A percentile compares a stretch with the other conserved stretches of the same genome.
These are phyloP conservation scores for Tolypocladium ovalisporum DNA, from an alignment of 2,329 filamentous ascomycete species.

Conservation along the genomic window DNA sequence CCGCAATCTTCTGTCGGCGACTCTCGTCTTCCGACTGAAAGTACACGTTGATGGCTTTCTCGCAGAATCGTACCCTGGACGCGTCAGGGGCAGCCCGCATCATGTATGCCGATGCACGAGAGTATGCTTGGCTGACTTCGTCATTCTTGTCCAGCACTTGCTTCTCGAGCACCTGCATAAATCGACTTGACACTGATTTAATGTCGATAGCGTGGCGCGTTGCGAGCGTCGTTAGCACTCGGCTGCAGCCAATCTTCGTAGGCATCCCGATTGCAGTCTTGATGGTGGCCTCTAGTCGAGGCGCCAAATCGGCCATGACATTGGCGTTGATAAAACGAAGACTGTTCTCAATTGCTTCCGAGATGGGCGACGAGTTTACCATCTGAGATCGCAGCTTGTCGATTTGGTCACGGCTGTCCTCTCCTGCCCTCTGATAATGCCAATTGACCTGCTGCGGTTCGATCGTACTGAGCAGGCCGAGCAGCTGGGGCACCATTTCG, in stretches of 20 bases:
- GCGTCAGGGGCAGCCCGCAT: slow-evolving; percentile 46
- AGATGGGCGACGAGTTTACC: slow-evolving; percentile 79
- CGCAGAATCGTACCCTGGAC: slow-evolving; percentile 38
- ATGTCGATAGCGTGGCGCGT: slow-evolving; percentile 70
- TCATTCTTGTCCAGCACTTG: slow-evolving; percentile 86
- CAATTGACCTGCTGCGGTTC: slow-evolving; percentile 89
- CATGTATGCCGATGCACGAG: slow-evolving; percentile 76
- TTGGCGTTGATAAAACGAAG: slow-evolving; percentile 71
- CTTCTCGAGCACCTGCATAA: slow-evolving; percentile 69
- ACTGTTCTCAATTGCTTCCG: slow-evolving; percentile 82
- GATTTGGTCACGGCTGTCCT: slow-evolving; percentile 78
- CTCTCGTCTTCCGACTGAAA: slow-evolving; percentile 70
- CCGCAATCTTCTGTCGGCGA: slow-evolving; percentile 64
- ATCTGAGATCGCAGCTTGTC: slow-evolving; percentile 76
- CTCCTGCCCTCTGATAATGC: slow-evolving; percentile 79
- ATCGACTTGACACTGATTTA: slow-evolving; percentile 60
- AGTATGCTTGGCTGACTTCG: slow-evolving; percentile 83
- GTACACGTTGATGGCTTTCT: slow-evolving; percentile 57
- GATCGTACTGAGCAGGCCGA: slow-evolving; percentile 74
- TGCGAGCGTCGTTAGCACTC: slow-evolving; percentile 74
- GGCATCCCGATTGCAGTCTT: slow-evolving; percentile 83
- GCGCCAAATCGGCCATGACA: slow-evolving; percentile 65
- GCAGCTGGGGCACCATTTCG: slow-evolving; percentile 67
- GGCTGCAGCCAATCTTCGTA: slow-evolving; percentile 83
- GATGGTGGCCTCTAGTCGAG: slow-evolving; percentile 65